phyloP scores from a whole-genome alignment of 257 asterid genomes.

The Leptodermis oblonga region DNA sequence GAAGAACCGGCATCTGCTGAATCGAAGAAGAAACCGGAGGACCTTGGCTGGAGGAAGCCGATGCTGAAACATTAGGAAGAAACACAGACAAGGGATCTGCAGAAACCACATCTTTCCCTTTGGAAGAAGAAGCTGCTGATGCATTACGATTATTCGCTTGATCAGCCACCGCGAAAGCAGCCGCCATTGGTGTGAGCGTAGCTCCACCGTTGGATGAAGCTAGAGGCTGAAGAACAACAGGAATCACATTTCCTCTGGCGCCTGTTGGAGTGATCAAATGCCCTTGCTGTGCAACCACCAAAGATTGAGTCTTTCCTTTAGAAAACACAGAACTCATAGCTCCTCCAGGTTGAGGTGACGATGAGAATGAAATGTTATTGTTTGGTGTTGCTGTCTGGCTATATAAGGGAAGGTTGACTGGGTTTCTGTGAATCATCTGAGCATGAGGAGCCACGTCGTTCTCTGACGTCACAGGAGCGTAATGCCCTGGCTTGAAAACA shows the following conservation, averaged over 20 bases:
- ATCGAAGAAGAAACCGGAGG: constrained; percentile 23
- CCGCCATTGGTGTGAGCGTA: too few relatives aligned
- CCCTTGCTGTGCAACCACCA: constrained; percentile 21
- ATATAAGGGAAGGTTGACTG: constrained; percentile 33
- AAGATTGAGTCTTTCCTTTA: constrained; percentile 35
- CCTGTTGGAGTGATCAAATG: constrained; percentile 51
- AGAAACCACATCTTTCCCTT: constrained; percentile 54
- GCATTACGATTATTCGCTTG: too few relatives aligned
- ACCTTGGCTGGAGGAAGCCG: constrained; percentile 48
- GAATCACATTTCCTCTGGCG: constrained; percentile 52
- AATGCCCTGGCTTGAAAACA: constrained; percentile 84
- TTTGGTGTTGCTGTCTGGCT: constrained; percentile 22
- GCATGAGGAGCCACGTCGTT: constrained; percentile 82
- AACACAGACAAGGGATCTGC: constrained; percentile 63
- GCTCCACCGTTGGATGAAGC: constrained; percentile 30
- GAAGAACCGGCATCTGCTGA: constrained; percentile 26
- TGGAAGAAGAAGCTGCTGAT: constrained; percentile 31
- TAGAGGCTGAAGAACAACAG: constrained; percentile 59
- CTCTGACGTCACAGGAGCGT: constrained; percentile 61
- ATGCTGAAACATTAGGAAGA: constrained; percentile 51
- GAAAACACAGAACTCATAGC: constrained; percentile 27
- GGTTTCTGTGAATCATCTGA: constrained; percentile 62
- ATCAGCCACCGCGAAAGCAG: too few relatives aligned
- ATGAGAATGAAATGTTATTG: constrained; percentile 17
- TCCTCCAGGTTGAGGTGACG: constrained; percentile 8